Evolutionary conservation across 1,139 yeast species (phyloP).

Genomic region (Suhomyces atakaporum): DNA sequence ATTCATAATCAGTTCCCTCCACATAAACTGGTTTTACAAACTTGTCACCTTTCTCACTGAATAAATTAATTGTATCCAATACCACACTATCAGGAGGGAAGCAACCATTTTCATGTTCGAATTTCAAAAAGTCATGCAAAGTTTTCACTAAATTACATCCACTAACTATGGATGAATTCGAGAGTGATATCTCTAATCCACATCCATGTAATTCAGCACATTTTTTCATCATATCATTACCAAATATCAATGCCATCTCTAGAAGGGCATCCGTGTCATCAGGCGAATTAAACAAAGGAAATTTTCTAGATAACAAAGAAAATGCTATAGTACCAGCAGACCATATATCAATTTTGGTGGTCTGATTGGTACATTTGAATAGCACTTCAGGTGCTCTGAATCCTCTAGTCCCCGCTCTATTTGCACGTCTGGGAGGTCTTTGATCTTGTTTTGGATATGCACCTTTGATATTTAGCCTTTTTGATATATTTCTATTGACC

Average conservation of each 20-base stretch:
- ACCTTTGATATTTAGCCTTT: slow-evolving; percentile 48
- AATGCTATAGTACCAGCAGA: slow-evolving; percentile 86
- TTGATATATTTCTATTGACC: slow-evolving; percentile 29
- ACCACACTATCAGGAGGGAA: slow-evolving; percentile 44
- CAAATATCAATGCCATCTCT: slow-evolving; percentile 84
- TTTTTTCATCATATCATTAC: slow-evolving; percentile 67
- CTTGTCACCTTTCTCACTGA: slow-evolving; percentile 28
- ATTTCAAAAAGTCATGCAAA: slow-evolving; percentile 30
- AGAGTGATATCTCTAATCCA: slow-evolving; percentile 67
- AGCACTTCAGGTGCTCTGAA: slow-evolving; percentile 94
- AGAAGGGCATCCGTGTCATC: slow-evolving; percentile 91
- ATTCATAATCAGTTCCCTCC: slow-evolving; percentile 17
- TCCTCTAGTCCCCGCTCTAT: slow-evolving; percentile 97
- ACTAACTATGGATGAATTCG: slow-evolving; percentile 19
- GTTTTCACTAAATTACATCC: slow-evolving; percentile 38
- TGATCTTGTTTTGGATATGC: slow-evolving; percentile 83
- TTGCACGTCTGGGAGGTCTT: slow-evolving; percentile 88
- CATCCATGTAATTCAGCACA: slow-evolving; percentile 88
- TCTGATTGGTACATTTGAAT: slow-evolving; percentile 83
- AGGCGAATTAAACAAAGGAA: slow-evolving; percentile 82
- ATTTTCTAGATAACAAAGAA: slow-evolving; percentile 69
- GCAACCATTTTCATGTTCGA: slow-evolving; percentile 38
- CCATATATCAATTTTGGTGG: slow-evolving; percentile 85
- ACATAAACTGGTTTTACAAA: slow-evolving; percentile 26
- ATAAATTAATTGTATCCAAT: slow-evolving; percentile 38